Evolutionary conservation across 352 stramenopile species (phyloP), one percentile per base, ranked within the genome.

Genomic region (Hyaloperonospora brassicae): DNA sequence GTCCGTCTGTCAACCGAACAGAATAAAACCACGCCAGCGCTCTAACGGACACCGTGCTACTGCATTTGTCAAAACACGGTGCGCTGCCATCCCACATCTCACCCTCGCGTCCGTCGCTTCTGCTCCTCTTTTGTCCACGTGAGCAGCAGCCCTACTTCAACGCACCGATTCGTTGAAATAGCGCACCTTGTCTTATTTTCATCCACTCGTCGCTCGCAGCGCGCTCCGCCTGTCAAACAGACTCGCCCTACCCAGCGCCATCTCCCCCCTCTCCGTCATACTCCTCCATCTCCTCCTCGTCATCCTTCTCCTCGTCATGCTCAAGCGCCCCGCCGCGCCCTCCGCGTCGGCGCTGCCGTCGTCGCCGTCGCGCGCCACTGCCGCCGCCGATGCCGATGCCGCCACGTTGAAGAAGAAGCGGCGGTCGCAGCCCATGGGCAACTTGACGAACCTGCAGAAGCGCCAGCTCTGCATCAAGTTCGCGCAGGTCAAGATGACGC

Each of bases 391-490:
- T n/a, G n/a, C n/a, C n/a, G n/a, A n/a, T n/a, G n/a, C n/a, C n/a
- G n/a, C n/a, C n/a, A n/a, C n/a, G n/a, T n/a, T n/a, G n/a, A 70
- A 62, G 50, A 78, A 76, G 58, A 79, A 79, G 46, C 72, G 72
- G 23, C 58, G 57, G 17, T 74, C 68, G 48, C 68, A 79, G 61
- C 68, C 68, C 34, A 73, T 76, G 61, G 73, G 73, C 38, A 84
- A 84, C 57, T 64, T 85, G 11, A 85, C 74, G 17, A 79, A 83
- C 49, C 55, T 73, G 36, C 72, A 85, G 65, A 83, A 83, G 61
- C 70, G 72, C 5, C 63, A 70, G 55, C 64, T 85, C 21, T 85
- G 74, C 53, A 76, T 79, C 41, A 73, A 79, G 53, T 81, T 78
- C 52, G 64, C 64, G 25, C 70, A 67, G 43, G 64, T 70, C 35